Base-by-base conservation (phyloP, 345 rosid genomes). In the Lepidium sativum region DNA sequence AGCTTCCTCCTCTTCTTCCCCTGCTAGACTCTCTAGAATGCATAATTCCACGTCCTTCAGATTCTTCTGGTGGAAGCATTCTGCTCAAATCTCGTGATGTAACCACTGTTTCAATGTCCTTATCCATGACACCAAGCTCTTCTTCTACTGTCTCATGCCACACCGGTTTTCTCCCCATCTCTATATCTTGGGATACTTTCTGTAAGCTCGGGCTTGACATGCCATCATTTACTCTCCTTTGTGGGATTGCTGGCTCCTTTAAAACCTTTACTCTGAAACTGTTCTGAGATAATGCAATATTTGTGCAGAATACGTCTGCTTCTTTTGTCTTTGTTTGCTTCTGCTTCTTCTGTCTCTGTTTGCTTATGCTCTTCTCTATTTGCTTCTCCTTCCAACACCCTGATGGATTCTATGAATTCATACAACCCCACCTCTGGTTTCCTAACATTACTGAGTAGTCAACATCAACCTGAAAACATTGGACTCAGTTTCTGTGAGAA, bases 251-350 rank as follows among this genome's bases (percentile, higher is more conserved):
- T 42, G 78, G 80, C 55, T 80, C 86, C 73, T 69, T 82, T 3
- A 60, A 73, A 67, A 85, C 78, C 81, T 76, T 86, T 35, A 67
- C 92, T 78, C 97, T 80, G 79, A 94, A 91, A 65, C 84, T 80
- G 80, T 85, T 90, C 73, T 79, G 76, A 5, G 97, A 88, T 55
- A 84, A 63, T 43, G 92, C 82, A 61, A 94, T 78, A 0, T 54
- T 74, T 33, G 96, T 79, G 82, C 81, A 84, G 73, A 94, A 86
- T 9, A 83, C 77, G 68, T 86, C 87, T 84, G 52, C 77, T n/a
- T n/a, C n/a, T n/a, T n/a, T n/a, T n/a, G n/a, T n/a, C n/a, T n/a
- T n/a, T n/a, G n/a, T n/a, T n/a, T n/a, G n/a, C n/a, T n/a, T n/a
- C n/a, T n/a, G n/a, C n/a, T n/a, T n/a, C n/a, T n/a, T n/a, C n/a